Evolutionary conservation across 257 asterid species (phyloP).

Genomic region (Solanum lycopersicoides): DNA sequence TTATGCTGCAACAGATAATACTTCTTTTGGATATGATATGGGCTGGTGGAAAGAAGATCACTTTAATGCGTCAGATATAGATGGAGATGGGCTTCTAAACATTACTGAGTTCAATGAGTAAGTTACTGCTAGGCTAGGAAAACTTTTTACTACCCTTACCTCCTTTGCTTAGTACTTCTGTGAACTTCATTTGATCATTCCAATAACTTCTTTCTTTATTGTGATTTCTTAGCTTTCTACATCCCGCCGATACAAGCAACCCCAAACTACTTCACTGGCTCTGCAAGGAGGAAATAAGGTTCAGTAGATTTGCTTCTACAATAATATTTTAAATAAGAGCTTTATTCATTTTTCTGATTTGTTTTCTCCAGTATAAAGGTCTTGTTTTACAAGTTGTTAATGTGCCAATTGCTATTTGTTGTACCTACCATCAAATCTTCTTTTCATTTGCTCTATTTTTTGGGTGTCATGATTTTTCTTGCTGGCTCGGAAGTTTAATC

Average conservation of each 20-base stretch:
- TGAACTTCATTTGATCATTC: background rate
- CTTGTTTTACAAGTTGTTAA: background rate
- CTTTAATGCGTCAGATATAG: conserved; percentile 87
- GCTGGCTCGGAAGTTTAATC: background rate
- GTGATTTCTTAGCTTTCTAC: conserved; percentile 59
- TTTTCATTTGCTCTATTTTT: background rate
- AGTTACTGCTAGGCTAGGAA: conserved; percentile 14
- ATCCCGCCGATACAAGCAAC: conserved; percentile 82
- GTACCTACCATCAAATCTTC: background rate
- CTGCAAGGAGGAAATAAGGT: conserved; percentile 94
- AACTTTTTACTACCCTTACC: background rate
- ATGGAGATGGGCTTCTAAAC: conserved; percentile 76
- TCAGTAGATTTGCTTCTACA: background rate
- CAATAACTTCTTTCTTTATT: background rate
- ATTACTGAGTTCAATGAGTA: conserved; percentile 90
- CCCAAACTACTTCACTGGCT: conserved; percentile 73
- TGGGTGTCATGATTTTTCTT: background rate
- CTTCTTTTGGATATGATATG: conserved; percentile 62
- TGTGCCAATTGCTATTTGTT: background rate
- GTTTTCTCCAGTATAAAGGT: background rate
- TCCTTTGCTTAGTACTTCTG: background rate
- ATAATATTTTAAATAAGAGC: background rate
- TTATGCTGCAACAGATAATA: conserved; percentile 32
- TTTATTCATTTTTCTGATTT: background rate
- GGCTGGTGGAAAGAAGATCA: conserved; percentile 99